Percentiles rank a stretch among this genome's conserved stretches.
Evolutionary conservation across 2,329 filamentous ascomycete genomes (phyloP).

Genomic region (Paraphoma sp.): DNA sequence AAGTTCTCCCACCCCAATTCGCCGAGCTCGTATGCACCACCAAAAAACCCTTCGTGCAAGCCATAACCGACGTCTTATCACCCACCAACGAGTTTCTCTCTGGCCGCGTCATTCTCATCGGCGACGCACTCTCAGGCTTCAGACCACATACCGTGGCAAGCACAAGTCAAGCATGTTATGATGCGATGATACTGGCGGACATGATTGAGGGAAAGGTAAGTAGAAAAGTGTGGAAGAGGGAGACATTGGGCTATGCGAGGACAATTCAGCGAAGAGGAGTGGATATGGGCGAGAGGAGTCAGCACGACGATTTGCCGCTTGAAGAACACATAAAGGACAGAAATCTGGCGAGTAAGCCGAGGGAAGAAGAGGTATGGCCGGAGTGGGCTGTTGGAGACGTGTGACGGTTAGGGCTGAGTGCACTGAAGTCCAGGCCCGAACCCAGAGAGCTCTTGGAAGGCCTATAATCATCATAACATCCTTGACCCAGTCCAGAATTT

Average conservation of each 20-base stretch:
- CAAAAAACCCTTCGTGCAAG: constrained; percentile 54
- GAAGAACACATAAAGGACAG: constrained; percentile 32
- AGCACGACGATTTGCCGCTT: constrained; percentile 44
- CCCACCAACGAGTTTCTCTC: constrained; percentile 47
- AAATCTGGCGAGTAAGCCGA: constrained; percentile 28
- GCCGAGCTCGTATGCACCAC: constrained; percentile 52
- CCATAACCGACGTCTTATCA: constrained; percentile 53
- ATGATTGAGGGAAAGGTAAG: constrained; percentile 48
- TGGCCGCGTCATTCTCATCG: constrained; percentile 54
- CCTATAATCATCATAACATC: no score
- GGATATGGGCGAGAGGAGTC: constrained; percentile 50
- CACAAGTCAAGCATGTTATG: constrained; percentile 56
- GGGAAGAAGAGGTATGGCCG: constrained; percentile 34
- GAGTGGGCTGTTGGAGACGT: constrained; percentile 25
- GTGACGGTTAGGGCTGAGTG: not conserved
- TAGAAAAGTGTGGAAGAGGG: constrained; percentile 44
- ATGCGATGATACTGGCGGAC: constrained; percentile 50
- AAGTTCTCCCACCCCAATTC: constrained; percentile 49
- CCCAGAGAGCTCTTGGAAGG: no score
- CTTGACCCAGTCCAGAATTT: no score
- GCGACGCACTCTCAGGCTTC: constrained; percentile 56
- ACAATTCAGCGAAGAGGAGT: constrained; percentile 49
- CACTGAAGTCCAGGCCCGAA: no score
- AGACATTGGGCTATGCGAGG: constrained; percentile 46
- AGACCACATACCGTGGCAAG: constrained; percentile 56